Evolutionary conservation across 2,329 filamentous ascomycete genomes (phyloP), one percentile per base, ranked within the genome.

Genomic region (Neurospora crassa): DNA sequence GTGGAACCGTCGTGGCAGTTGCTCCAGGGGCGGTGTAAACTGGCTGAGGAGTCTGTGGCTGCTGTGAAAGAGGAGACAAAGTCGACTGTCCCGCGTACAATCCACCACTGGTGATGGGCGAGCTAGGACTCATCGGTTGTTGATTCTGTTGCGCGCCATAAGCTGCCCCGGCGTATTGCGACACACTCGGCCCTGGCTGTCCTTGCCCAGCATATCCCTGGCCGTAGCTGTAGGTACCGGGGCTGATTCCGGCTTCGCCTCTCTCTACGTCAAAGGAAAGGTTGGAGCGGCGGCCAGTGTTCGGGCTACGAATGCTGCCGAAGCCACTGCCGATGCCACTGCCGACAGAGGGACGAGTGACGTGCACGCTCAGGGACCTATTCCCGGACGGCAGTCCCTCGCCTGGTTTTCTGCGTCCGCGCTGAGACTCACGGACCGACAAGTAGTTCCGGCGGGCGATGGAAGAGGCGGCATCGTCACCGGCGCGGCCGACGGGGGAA

Each of bases 371-470:
- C 20, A 74, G 76, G 73, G 69, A 74, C 72, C 67, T 76, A 69
- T 77, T 71, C 75, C 77, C 77, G 3, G 79, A 75, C 10, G 83
- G 81, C 10, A 84, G 75, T 1, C 79, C 80, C 67, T 86, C 84
- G 70, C 85, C 85, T 10, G 84, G 83, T 76, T 81, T 83, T 74
- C 85, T 83, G 42, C 84, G 83, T 47, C 85, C 85, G 37, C 83
- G 81, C 71, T 83, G 83, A 75, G 84, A 86, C 69, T 83, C 81
- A 63, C 81, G 79, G 77, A 78, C 41, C 41, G 63, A 40, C 40
- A 72, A 69, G 40, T 67, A 24, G 8, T 71, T 70, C 70, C 59
- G 75, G 69, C 70, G 78, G 68, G 12, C 73, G 59, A 70, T 76
- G 74, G 37, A 81, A 78, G 68, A 80, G 78, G 53, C 75, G 78